Evolutionary conservation across 2,329 filamentous ascomycete genomes (phyloP).

Genomic region (Hypoxylon sp.): DNA sequence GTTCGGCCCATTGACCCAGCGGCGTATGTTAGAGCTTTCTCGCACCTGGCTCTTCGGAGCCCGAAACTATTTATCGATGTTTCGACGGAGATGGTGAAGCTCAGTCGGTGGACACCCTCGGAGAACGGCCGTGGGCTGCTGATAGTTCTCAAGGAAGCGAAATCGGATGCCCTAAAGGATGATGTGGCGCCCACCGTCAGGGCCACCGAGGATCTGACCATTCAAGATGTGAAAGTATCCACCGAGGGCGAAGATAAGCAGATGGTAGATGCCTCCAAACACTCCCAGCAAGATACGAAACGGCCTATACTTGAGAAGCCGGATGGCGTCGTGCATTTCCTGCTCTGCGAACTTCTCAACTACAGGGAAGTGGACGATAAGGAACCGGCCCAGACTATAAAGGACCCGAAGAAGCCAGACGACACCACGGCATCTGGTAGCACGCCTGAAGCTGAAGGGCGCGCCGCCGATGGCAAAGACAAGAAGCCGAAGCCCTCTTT

Average conservation of each 20-base stretch:
- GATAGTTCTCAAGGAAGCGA: slow-evolving; percentile 53
- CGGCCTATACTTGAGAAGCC: slow-evolving; percentile 88
- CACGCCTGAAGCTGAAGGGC: slow-evolving; percentile 35
- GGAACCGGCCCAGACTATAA: slow-evolving; percentile 58
- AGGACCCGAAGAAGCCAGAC: slow-evolving; percentile 52
- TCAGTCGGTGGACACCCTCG: slow-evolving; percentile 65
- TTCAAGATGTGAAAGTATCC: slow-evolving; percentile 64
- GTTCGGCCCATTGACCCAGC: slow-evolving; percentile 71
- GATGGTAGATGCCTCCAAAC: slow-evolving; percentile 71
- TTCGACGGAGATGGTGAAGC: slow-evolving; percentile 82
- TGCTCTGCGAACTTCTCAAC: slow-evolving; percentile 89
- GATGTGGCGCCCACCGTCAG: slow-evolving; percentile 56
- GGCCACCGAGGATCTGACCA: slow-evolving; percentile 56
- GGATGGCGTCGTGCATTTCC: slow-evolving; percentile 93
- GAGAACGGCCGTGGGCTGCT: slow-evolving; percentile 47
- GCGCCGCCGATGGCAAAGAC: slow-evolving; percentile 55
- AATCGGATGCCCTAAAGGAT: slow-evolving; percentile 46
- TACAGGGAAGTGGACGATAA: slow-evolving; percentile 94
- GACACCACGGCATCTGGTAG: slow-evolving; percentile 48
- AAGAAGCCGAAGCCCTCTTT: slow-evolving; percentile 79
- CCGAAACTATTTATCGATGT: slow-evolving; percentile 88
- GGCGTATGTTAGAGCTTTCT: slow-evolving; percentile 77
- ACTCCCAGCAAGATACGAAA: slow-evolving; percentile 69
- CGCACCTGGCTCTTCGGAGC: slow-evolving; percentile 79
- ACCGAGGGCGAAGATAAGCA: slow-evolving; percentile 68